Evolutionary conservation across 805 yeast genomes (phyloP).

Genomic region (Hanseniaspora mollemarum): DNA sequence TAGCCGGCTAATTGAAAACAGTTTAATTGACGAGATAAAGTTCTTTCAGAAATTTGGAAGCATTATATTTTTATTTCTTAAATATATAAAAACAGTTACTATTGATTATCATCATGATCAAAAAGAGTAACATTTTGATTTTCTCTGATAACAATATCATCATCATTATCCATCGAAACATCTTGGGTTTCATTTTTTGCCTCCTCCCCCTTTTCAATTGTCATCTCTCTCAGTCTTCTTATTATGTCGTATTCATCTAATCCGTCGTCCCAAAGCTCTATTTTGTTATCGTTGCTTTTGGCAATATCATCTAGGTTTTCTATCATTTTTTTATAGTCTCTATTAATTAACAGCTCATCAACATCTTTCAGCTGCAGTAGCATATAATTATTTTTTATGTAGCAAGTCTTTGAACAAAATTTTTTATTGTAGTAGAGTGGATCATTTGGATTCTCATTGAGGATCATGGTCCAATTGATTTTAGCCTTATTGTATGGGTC

Average conservation of each 20-base stretch:
- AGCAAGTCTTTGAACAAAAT: constrained; percentile 11
- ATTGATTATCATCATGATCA: constrained; percentile 8
- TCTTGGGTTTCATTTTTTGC: not conserved
- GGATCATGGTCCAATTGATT: constrained; percentile 10
- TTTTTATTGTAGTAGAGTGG: constrained; percentile 13
- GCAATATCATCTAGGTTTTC: constrained; percentile 1
- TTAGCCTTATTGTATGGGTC: constrained; percentile 13
- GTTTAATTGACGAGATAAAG: not conserved
- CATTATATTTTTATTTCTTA: not conserved
- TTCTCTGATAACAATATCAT: constrained; percentile 6
- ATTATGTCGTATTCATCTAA: constrained; percentile 11
- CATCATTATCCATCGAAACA: constrained; percentile 13
- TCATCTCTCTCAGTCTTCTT: constrained; percentile 6
- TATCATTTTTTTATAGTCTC: constrained; percentile 10
- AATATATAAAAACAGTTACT: not conserved
- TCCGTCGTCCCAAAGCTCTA: constrained; percentile 15
- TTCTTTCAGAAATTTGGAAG: not conserved
- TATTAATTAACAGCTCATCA: constrained; percentile 9
- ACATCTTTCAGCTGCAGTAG: constrained; percentile 10
- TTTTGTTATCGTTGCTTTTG: constrained; percentile 1
- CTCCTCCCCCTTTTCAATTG: not conserved
- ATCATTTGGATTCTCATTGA: constrained; percentile 15
- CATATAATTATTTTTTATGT: constrained; percentile 14
- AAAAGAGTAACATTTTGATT: constrained; percentile 12
- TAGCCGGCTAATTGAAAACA: not conserved